Percentiles rank a stretch among this genome's conserved stretches.
These are phyloP conservation scores for Puccinia novopanici DNA, from an alignment of 1,284 basidiomycete genomes.

Conservation along the genomic window DNA sequence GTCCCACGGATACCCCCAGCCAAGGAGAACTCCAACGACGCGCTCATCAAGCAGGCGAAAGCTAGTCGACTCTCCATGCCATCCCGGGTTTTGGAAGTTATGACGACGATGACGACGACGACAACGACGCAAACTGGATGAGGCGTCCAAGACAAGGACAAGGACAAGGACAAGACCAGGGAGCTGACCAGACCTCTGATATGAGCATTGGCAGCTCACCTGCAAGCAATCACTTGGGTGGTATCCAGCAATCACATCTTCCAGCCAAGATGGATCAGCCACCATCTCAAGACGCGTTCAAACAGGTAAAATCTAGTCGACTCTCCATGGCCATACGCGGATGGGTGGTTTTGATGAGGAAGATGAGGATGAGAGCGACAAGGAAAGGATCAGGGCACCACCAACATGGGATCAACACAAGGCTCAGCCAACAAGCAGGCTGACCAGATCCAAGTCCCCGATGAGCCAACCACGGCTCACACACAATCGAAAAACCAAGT, in stretches of 20 bases:
- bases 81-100: slow-evolving; percentile 22
- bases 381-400: neutral
- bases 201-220: slow-evolving; percentile 34
- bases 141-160: neutral
- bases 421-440: neutral
- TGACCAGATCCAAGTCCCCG: neutral
- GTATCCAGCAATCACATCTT: neutral
- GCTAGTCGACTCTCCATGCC: slow-evolving; percentile 39
- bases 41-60: slow-evolving; percentile 17
- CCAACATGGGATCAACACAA: neutral
- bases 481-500: slow-evolving; percentile 6
- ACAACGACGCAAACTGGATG: neutral
- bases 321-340: slow-evolving; percentile 29
- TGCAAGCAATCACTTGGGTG: neutral
- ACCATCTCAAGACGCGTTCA: slow-evolving; percentile 4
- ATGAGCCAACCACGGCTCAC: neutral
- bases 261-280: neutral
- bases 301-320: slow-evolving; percentile 33
- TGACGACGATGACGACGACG: neutral
- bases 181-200: slow-evolving; percentile 30
- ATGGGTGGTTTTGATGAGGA: slow-evolving; percentile 32
- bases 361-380: slow-evolving; percentile 27
- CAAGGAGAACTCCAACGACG: neutral
- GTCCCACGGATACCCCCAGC: neutral
- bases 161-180: too few species aligned